phyloP scores from a whole-genome alignment of 305 asterid species.

The Ajuga reptans region DNA sequence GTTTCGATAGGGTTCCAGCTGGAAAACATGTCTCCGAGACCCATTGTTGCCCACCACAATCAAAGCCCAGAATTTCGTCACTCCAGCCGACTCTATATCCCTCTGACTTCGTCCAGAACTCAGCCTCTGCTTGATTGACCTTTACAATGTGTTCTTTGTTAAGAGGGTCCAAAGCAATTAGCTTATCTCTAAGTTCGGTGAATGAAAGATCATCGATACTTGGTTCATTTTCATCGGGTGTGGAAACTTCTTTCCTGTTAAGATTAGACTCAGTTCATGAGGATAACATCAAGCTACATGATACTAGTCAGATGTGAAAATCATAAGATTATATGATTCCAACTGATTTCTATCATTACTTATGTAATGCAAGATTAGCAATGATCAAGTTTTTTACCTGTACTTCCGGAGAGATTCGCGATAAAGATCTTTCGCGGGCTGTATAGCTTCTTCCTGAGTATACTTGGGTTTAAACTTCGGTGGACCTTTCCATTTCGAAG shows the following conservation, averaged over 20 bases:
- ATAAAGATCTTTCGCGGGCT: constrained; percentile 66
- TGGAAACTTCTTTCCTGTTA: constrained; percentile 42
- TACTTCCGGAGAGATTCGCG: constrained; percentile 48
- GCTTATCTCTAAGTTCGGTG: constrained; percentile 85
- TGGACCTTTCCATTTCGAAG: constrained; percentile 63
- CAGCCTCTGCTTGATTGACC: constrained; percentile 90
- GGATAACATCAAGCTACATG: not conserved
- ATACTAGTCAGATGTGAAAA: not conserved
- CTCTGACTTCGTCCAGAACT: constrained; percentile 86
- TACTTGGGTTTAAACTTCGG: constrained; percentile 65
- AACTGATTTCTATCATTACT: not conserved
- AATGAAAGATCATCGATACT: constrained; percentile 58
- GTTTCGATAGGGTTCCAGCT: constrained; percentile 79
- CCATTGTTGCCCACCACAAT: constrained; percentile 99
- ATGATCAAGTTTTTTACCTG: constrained; percentile 37
- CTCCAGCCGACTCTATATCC: constrained; percentile 98
- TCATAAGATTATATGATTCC: not conserved
- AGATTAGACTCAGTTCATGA: not conserved
- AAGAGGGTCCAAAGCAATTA: constrained; percentile 78
- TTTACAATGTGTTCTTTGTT: constrained; percentile 64
- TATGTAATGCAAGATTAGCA: not conserved
- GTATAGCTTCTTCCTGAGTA: constrained; percentile 71
- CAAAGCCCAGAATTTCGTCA: constrained; percentile 92
- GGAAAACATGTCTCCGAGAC: constrained; percentile 95
- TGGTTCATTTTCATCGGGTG: constrained; percentile 44